phyloP scores from a whole-genome alignment of 139 green algal genomes.

The Cymbomonas tetramitiformis region DNA sequence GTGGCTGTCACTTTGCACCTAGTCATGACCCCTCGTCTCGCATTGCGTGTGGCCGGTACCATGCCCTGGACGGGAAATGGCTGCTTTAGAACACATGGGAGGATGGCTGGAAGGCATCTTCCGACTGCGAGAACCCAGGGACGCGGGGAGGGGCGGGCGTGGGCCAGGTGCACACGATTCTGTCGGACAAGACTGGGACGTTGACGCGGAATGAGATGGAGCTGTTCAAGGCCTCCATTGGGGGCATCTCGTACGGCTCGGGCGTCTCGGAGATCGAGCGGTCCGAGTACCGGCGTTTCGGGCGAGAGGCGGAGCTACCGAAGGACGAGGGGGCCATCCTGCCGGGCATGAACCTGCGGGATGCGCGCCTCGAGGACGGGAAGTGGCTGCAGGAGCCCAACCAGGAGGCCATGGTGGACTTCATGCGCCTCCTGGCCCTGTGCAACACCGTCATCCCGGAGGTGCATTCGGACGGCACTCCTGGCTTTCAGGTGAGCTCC shows the following conservation, averaged over 20 bases:
- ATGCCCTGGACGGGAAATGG: no score
- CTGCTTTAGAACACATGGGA: no score
- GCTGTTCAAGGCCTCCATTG: constrained; percentile 81
- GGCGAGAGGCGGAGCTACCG: not conserved
- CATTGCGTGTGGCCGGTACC: no score
- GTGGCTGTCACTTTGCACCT: no score
- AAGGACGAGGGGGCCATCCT: constrained; percentile 17
- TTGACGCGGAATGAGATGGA: constrained; percentile 61
- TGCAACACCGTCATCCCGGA: constrained; percentile 78
- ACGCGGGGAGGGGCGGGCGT: no score
- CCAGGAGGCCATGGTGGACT: constrained; percentile 26
- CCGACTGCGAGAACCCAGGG: no score
- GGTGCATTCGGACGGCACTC: no score
- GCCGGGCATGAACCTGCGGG: constrained; percentile 60
- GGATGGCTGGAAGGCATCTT: no score
- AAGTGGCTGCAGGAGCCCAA: constrained; percentile 39
- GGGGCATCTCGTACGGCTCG: constrained; percentile 56
- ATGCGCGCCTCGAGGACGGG: constrained; percentile 47
- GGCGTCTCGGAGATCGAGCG: constrained; percentile 75
- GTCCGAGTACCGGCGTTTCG: not conserved
- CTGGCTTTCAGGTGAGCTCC: no score
- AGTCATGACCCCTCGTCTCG: no score
- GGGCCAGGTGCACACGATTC: constrained; percentile 80
- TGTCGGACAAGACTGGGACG: constrained; percentile 88
- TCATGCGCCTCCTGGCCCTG: constrained; percentile 57